Evolutionary conservation across 305 asterid species (phyloP).

Genomic region (Fraxinus greggii): DNA sequence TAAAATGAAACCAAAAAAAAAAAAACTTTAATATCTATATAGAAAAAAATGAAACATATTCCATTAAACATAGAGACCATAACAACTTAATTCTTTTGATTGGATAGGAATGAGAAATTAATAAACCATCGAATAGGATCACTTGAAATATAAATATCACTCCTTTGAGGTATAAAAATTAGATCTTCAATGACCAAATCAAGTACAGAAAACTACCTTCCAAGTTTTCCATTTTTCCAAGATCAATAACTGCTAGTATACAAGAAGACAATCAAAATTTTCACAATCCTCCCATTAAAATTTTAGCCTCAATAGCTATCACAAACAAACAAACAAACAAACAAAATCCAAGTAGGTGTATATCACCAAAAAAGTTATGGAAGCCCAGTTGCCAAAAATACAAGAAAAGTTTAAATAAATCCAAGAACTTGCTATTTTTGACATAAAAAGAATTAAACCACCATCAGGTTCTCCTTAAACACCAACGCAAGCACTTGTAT

Average conservation of each 20-base stretch:
- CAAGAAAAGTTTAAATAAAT: conserved; percentile 3
- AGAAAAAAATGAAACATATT: too few relatives aligned
- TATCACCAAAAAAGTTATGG: background rate
- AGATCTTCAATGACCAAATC: conserved; percentile 12
- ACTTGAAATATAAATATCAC: background rate
- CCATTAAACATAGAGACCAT: too few relatives aligned
- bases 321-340: background rate
- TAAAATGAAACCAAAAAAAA: too few relatives aligned
- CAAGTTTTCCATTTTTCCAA: background rate
- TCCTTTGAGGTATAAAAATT: background rate
- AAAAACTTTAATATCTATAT: too few relatives aligned
- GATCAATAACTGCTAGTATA: conserved; percentile 10
- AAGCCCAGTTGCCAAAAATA: conserved; percentile 13
- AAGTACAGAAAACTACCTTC: background rate
- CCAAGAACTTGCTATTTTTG: background rate
- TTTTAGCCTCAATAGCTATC: conserved; percentile 1
- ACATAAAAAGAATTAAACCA: too few relatives aligned
- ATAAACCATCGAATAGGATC: background rate
- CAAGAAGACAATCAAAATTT: background rate
- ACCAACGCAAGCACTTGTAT: too few relatives aligned
- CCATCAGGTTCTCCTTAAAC: too few relatives aligned
- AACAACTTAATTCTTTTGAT: background rate
- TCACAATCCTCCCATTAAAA: conserved; percentile 22
- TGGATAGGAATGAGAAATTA: background rate
- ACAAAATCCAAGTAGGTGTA: background rate